These are phyloP conservation scores for Bipolaris zeicola DNA, from an alignment of 2,329 filamentous ascomycete species.

Conservation along the genomic window DNA sequence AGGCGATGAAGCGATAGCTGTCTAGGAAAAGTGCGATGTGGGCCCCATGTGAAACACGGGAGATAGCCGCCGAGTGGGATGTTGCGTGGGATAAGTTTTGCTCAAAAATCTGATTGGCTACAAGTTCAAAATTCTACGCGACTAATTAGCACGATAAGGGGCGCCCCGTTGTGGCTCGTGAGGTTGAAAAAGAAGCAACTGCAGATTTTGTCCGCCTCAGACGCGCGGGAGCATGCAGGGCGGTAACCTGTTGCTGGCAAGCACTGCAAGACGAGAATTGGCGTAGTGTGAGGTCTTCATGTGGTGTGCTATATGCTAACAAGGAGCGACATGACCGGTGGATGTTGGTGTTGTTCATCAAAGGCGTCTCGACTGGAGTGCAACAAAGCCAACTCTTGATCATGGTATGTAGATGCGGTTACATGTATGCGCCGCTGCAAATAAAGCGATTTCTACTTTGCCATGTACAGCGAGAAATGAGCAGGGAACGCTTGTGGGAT, in stretches of 20 bases:
- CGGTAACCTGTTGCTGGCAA: neutral
- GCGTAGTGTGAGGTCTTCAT: neutral
- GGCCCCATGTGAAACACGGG: constrained; percentile 31
- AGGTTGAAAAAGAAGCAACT: constrained; percentile 2
- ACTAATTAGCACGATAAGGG: constrained; percentile 17
- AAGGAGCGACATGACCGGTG: neutral
- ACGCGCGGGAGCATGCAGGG: constrained; percentile 14
- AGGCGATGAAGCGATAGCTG: constrained; percentile 20
- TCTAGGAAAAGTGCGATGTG: constrained; percentile 21
- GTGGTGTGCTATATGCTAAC: neutral
- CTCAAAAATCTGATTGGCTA: constrained; percentile 19
- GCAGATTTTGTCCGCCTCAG: constrained; percentile 19
- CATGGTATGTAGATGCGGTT: neutral
- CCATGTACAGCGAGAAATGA: neutral
- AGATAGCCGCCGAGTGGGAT: constrained; percentile 10
- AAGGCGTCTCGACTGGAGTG: neutral
- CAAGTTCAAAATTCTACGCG: constrained; percentile 16
- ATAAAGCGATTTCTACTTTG: neutral
- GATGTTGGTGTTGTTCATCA: neutral
- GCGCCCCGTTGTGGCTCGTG: constrained; percentile 23
- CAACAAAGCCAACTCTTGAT: neutral
- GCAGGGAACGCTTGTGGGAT: neutral
- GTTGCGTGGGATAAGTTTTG: constrained; percentile 21
- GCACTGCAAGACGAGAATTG: neutral
- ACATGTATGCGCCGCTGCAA: neutral